Base-by-base conservation (phyloP, 1,284 basidiomycete species). In the Xanthoconium separans region DNA sequence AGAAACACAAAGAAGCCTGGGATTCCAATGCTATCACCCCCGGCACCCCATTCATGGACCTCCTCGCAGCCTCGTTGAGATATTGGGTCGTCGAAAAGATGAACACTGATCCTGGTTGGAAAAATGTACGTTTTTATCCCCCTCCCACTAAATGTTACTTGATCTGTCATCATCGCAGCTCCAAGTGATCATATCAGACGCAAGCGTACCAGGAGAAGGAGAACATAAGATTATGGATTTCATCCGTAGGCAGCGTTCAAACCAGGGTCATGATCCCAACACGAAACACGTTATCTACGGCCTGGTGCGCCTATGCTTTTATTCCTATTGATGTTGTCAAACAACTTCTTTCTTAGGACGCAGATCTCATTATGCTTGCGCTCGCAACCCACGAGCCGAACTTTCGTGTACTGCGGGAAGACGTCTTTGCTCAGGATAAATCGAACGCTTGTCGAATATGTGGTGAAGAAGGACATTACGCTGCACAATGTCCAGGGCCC, bases 181-280 rank as follows among this genome's bases (percentile, higher is more conserved):
- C 40, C 87, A 98, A 78, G 91, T 99, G 58, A 88, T 99, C 61
- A 93, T 99, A 57, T 99, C 97, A 3, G 97, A 99, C 64, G 93
- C 96, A 2, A 89, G 91, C 53, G 97, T 99, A 11, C 96, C 96
- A 2, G 96, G 96, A 60, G 97, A 99, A 74, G 97, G 97, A 68
- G 97, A 99, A 73, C 97, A 99, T 76, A 99, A 99, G 78, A 98
- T 99, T 62, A 98, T 99, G 93, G 97, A 99, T 69, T 98, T 86
- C 72, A 97, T 99, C 61, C 82, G 97, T 55, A 82, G 95, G 46
- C 95, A 98, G 66, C 83, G 97, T 47, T 80, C 82, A 45, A 91
- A 97, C 66, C 82, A 85, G 33, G 88, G 87, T 12, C 90, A 98
- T 75, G 90, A 99, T 72, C 89, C 97, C 30, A 99, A 99, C 69